Evolutionary conservation across 441 rosid species (phyloP), one percentile per base, ranked within the genome.

Genomic region (Lagerstroemia fauriei): DNA sequence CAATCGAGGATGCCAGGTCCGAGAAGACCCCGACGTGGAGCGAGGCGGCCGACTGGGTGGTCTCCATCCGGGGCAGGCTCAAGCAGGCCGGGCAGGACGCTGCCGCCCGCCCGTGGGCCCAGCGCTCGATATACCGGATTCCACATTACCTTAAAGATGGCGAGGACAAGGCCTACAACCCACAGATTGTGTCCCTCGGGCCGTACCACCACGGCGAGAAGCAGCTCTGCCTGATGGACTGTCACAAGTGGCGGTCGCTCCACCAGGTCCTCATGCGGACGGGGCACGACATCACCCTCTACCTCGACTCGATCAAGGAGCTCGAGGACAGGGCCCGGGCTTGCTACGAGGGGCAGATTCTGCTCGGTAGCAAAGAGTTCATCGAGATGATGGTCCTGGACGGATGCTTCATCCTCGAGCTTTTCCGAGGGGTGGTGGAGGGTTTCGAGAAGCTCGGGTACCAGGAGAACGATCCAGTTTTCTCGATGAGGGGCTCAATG

Each of bases 351-450:
- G 95, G 97, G 34, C 81, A 83, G 9, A 84, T 89, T 7, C 34
- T 78, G 73, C 88, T 94, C 9, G 88, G 85, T 77, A 92, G 95
- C 85, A 92, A 91, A 34, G 95, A 93, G 12, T 94, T 96, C 63
- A 91, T 86, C 4, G 97, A 94, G 78, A 96, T 93, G 97, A 89
- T 94, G 89, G 97, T 93, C 27, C 93, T 93, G 63, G 98, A 96
- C 81, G 96, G 97, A 25, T 92, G 95, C 86, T 95, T 95, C 63
- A 84, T 88, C 14, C 92, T 95, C 38, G 97, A 94, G 87, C 92
- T 94, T 11, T 92, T 93, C 77, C 86, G 91, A 14, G 97, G 99
- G 20, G 93, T 87, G 31, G 94, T 89, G 20, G 93, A 87, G 61
- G 97, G 97, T 75, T 93, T 94, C 85, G 70, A 82, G 0, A 79